phyloP scores from a whole-genome alignment of 768 basidiomycete species.

The Pleurotus platypus region DNA sequence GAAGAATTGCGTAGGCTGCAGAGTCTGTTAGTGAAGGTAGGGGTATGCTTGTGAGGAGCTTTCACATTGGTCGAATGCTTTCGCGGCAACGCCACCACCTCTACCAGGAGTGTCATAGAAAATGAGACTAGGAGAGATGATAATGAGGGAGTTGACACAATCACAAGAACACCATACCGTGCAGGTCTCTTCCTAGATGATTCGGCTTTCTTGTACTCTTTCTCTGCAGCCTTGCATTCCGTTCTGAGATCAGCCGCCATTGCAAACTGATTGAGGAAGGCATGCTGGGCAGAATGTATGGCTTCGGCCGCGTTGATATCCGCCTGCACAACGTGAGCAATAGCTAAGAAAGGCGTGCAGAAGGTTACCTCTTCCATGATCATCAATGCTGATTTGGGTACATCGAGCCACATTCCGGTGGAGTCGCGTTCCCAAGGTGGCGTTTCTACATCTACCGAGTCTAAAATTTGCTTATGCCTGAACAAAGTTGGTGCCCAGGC shows the following conservation, averaged over 20 bases:
- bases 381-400: constrained; percentile 50
- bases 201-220: constrained; percentile 56
- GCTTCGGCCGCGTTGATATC: constrained; percentile 69
- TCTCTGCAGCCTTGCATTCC: constrained; percentile 79
- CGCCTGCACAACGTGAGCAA: constrained; percentile 37
- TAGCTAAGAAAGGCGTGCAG: constrained; percentile 23
- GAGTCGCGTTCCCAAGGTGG: constrained; percentile 74
- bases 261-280: constrained; percentile 73
- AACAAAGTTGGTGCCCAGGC: not conserved
- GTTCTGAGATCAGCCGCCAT: constrained; percentile 69
- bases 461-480: constrained; percentile 60
- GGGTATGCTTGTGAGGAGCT: not conserved
- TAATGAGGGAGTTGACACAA: not conserved
- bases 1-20: constrained; percentile 54
- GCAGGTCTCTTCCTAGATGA: constrained; percentile 66
- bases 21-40: constrained; percentile 1
- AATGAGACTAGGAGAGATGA: constrained; percentile 50
- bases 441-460: constrained; percentile 73
- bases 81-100: constrained; percentile 68
- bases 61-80: constrained; percentile 79
- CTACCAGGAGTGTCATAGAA: constrained; percentile 75
- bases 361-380: constrained; percentile 41
- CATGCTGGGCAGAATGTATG: constrained; percentile 85
- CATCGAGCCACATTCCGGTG: constrained; percentile 77
- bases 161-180: constrained; percentile 33